Evolutionary conservation across 2,329 filamentous ascomycete species (phyloP).

Genomic region (Pseudopyrenochaeta lycopersici): DNA sequence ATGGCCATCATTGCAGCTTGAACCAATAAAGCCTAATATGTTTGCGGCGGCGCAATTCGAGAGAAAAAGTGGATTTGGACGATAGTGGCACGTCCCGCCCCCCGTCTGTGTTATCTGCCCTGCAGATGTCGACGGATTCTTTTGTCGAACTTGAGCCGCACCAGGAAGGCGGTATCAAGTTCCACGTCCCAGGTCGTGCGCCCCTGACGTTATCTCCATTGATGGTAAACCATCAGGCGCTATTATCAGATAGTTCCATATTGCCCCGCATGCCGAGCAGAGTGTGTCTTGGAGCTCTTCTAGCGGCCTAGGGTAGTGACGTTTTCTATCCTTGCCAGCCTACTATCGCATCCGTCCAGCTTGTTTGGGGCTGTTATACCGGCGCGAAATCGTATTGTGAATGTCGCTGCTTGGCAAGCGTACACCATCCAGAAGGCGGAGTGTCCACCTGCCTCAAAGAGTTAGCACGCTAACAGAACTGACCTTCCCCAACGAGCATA

Average conservation of each 20-base stretch:
- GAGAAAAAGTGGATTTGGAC: too few species aligned
- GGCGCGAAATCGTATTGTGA: background rate
- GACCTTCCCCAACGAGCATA: constrained; percentile 22
- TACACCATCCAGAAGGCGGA: background rate
- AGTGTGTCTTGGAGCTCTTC: constrained; percentile 2
- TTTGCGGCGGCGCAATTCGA: too few species aligned
- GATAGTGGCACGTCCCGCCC: too few species aligned
- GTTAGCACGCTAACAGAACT: constrained; percentile 3
- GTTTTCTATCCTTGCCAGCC: background rate
- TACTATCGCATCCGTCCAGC: background rate
- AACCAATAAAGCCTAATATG: too few species aligned
- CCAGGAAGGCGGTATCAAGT: background rate
- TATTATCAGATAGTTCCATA: background rate
- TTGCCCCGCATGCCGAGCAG: constrained; percentile 4
- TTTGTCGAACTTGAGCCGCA: too few species aligned
- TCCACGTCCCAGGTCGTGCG: background rate
- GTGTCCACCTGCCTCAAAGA: constrained; percentile 12
- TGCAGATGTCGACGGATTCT: background rate
- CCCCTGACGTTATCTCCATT: constrained; percentile 5
- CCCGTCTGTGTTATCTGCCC: too few species aligned
- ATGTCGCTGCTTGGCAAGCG: constrained; percentile 6
- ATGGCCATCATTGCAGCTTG: too few species aligned
- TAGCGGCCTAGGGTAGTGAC: constrained; percentile 3
- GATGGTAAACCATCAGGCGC: background rate
- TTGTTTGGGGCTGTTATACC: background rate